Conservation (phyloP, 2,329 filamentous ascomycete species). For the Beauveria brongniartii region DNA sequence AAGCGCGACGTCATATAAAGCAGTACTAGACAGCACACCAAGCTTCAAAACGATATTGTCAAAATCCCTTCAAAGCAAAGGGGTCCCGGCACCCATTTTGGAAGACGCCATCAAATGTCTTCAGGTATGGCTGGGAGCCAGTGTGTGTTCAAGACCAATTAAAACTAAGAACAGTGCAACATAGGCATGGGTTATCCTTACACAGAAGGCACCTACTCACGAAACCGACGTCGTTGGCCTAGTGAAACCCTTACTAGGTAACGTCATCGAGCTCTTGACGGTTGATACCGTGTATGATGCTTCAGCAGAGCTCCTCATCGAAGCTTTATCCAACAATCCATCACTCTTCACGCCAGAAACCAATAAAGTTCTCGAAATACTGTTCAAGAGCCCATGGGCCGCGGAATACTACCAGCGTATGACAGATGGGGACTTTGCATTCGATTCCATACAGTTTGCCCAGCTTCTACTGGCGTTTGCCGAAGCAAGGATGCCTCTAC, state of each 20-base stretch:
- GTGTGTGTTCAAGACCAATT: constrained; percentile 20
- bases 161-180: neutral
- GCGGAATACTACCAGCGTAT: constrained; percentile 46
- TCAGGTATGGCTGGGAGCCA: constrained; percentile 40
- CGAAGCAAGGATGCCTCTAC: constrained; percentile 52
- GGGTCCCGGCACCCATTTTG: constrained; percentile 29
- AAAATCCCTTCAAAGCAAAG: constrained; percentile 25
- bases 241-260: constrained; percentile 51
- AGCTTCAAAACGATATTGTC: constrained; percentile 34
- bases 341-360: constrained; percentile 53
- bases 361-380: constrained; percentile 45
- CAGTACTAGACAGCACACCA: constrained; percentile 31
- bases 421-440: constrained; percentile 52
- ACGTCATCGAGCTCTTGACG: constrained; percentile 52
- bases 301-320: constrained; percentile 56
- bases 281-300: constrained; percentile 50
- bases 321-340: constrained; percentile 57
- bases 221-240: constrained; percentile 49
- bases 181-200: constrained; percentile 67
- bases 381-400: constrained; percentile 55
- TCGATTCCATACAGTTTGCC: constrained; percentile 57
- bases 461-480: constrained; percentile 61
- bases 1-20: constrained; percentile 31
- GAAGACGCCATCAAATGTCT: constrained; percentile 53
- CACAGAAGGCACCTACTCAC: constrained; percentile 53